These are phyloP conservation scores for Vicia faba DNA, from an alignment of 306 rosid species.

Conservation along the genomic window DNA sequence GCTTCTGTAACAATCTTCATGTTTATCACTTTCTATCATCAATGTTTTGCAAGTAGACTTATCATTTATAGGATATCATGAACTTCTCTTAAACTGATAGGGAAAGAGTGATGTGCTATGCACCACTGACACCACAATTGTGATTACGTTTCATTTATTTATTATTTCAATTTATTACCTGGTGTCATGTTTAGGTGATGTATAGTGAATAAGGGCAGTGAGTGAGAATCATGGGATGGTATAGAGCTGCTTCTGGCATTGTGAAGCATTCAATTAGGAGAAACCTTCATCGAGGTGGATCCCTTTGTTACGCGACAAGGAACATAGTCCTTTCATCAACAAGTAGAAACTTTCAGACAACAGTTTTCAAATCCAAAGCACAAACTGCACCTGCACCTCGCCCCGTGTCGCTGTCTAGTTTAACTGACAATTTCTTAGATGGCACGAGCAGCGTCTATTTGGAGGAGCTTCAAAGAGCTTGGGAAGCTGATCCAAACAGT, in stretches of 20 bases:
- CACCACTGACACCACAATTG: too few species aligned
- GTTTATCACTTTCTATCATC: slow-evolving; percentile 1
- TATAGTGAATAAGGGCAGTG: too few species aligned
- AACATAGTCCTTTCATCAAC: slow-evolving; percentile 48
- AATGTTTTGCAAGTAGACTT: background rate
- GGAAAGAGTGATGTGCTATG: too few species aligned
- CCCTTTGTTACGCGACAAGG: slow-evolving; percentile 43
- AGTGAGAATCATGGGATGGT: slow-evolving; percentile 80
- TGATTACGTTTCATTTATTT: too few species aligned
- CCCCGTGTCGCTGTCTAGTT: slow-evolving; percentile 74
- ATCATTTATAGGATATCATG: too few species aligned
- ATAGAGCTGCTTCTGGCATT: slow-evolving; percentile 65
- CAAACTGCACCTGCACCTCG: slow-evolving; percentile 64
- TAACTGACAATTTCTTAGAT: slow-evolving; percentile 81
- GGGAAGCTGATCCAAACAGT: slow-evolving; percentile 91
- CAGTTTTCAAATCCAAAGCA: slow-evolving; percentile 55
- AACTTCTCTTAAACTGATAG: too few species aligned
- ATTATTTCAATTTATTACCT: too few species aligned
- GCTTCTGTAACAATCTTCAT: background rate
- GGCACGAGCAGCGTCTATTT: slow-evolving; percentile 90
- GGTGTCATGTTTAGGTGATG: too few species aligned
- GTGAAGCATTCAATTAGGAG: slow-evolving; percentile 67
- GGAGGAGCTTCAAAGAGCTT: slow-evolving; percentile 94
- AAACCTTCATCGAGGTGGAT: slow-evolving; percentile 50
- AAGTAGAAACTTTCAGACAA: slow-evolving; percentile 57